Evolutionary conservation across 2,329 filamentous ascomycete species (phyloP).

Genomic region (Epichloe bromicola): DNA sequence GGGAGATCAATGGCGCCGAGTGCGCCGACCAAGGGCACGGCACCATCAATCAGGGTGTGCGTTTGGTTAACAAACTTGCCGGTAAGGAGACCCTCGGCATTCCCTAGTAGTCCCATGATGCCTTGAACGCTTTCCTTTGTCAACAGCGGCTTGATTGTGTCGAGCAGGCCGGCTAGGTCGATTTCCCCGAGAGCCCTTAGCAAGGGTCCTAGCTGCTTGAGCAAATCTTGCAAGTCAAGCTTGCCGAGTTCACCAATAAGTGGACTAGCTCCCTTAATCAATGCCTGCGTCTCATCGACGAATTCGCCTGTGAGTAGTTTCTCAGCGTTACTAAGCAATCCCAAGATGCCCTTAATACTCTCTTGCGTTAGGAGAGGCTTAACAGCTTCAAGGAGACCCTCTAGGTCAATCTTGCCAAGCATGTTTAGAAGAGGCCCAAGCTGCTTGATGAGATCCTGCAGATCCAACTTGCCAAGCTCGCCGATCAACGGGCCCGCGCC

Average conservation of each 20-base stretch:
- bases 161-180: constrained; percentile 20
- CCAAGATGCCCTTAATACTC: constrained; percentile 18
- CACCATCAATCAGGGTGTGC: constrained; percentile 19
- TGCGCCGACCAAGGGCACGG: constrained; percentile 23
- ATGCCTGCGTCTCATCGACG: constrained; percentile 15
- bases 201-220: constrained; percentile 17
- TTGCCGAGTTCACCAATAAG: constrained; percentile 11
- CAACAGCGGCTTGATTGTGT: constrained; percentile 21
- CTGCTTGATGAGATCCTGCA: constrained; percentile 15
- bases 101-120: constrained; percentile 20
- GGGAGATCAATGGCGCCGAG: constrained; percentile 22
- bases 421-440: constrained; percentile 18
- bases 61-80: constrained; percentile 19
- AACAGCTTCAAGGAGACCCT: constrained; percentile 16
- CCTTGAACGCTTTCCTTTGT: constrained; percentile 20
- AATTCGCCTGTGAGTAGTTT: constrained; percentile 15
- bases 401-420: constrained; percentile 19
- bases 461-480: constrained; percentile 10
- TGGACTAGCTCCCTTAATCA: constrained; percentile 16
- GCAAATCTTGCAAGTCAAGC: constrained; percentile 17
- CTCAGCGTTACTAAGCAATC: constrained; percentile 18
- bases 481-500: constrained; percentile 16
- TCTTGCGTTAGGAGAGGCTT: constrained; percentile 16
- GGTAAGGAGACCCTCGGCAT: constrained; percentile 22
- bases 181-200: constrained; percentile 18